These are phyloP conservation scores for Cystobasidium onofrii DNA, from an alignment of 768 basidiomycete species.

Conservation along the genomic window DNA sequence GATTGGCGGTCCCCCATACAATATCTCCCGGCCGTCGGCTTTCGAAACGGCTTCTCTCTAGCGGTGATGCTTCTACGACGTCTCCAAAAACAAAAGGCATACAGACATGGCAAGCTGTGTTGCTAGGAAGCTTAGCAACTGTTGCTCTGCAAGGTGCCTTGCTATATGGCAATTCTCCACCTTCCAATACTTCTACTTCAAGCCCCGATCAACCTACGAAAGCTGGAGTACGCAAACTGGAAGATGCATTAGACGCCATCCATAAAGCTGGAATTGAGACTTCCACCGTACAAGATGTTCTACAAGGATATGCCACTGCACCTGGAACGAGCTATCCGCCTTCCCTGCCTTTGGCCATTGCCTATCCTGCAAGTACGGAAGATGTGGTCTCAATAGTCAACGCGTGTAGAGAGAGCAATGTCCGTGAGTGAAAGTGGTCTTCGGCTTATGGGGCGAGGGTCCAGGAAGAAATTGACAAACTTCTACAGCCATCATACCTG, in stretches of 20 bases:
- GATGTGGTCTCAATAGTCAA: constrained; percentile 29
- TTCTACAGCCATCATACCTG: constrained; percentile 54
- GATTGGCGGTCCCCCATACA: too few relatives aligned
- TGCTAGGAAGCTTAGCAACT: constrained; percentile 7
- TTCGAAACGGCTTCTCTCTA: neutral
- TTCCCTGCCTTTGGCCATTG: constrained; percentile 13
- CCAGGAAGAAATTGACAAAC: neutral
- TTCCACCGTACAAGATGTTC: constrained; percentile 16
- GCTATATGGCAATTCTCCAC: constrained; percentile 1
- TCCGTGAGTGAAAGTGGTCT: constrained; percentile 12
- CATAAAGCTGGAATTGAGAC: constrained; percentile 14
- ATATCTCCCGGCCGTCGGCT: neutral
- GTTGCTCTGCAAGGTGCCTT: constrained; percentile 13
- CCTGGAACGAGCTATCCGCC: constrained; percentile 22
- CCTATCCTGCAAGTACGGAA: constrained; percentile 5
- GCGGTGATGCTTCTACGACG: neutral
- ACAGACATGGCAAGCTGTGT: constrained; percentile 27
- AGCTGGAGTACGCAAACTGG: neutral
- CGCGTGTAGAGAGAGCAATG: constrained; percentile 2
- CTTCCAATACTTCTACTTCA: neutral
- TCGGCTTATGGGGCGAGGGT: neutral
- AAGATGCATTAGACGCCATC: constrained; percentile 9
- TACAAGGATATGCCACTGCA: constrained; percentile 14
- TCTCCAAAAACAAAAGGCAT: neutral
- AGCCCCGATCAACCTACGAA: neutral